Percentiles rank a stretch among this genome's conserved stretches.
phyloP scores from a whole-genome alignment of 371 early-diverging fungal species.

The Mortierella sp. region DNA sequence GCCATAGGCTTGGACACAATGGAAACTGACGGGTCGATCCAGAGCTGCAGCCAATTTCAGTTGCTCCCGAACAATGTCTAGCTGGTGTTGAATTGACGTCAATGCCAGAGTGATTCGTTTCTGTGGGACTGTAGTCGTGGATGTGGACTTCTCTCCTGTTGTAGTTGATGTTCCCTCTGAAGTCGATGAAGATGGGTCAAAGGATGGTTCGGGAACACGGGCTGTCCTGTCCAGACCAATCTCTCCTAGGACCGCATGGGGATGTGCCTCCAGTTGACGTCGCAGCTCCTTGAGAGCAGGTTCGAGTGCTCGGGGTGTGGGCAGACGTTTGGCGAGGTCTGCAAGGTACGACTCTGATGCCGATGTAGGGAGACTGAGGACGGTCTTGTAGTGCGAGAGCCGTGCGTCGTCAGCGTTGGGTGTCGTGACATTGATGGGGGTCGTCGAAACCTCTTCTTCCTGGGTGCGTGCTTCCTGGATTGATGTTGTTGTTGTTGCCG shows the following conservation, averaged over 20 bases:
- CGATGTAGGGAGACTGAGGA: conserved; percentile 29
- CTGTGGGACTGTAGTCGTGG: not conserved
- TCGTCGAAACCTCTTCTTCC: not conserved
- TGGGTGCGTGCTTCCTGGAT: not conserved
- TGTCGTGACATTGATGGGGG: not conserved
- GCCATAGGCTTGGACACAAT: conserved; percentile 89
- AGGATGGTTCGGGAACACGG: conserved; percentile 67
- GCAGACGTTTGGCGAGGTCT: conserved; percentile 19
- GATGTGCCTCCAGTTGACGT: conserved; percentile 58
- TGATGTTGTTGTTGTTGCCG: not conserved
- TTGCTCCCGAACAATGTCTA: conserved; percentile 76
- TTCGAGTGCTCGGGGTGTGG: conserved; percentile 31
- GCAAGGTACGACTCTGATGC: conserved; percentile 24
- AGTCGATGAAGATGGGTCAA: conserved; percentile 12
- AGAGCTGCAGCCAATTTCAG: conserved; percentile 79
- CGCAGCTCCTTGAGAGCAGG: conserved; percentile 51
- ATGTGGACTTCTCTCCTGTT: not conserved
- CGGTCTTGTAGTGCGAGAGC: conserved; percentile 31
- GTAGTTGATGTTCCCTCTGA: conserved; percentile 54
- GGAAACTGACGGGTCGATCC: conserved; percentile 81
- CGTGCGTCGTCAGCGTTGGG: conserved; percentile 13
- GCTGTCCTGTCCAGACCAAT: conserved; percentile 88
- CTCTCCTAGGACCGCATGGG: conserved; percentile 83
- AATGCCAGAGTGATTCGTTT: conserved; percentile 39
- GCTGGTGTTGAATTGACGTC: conserved; percentile 75